These are phyloP conservation scores for Suhomyces bokatorum DNA, from an alignment of 1,139 yeast genomes.

Conservation along the genomic window DNA sequence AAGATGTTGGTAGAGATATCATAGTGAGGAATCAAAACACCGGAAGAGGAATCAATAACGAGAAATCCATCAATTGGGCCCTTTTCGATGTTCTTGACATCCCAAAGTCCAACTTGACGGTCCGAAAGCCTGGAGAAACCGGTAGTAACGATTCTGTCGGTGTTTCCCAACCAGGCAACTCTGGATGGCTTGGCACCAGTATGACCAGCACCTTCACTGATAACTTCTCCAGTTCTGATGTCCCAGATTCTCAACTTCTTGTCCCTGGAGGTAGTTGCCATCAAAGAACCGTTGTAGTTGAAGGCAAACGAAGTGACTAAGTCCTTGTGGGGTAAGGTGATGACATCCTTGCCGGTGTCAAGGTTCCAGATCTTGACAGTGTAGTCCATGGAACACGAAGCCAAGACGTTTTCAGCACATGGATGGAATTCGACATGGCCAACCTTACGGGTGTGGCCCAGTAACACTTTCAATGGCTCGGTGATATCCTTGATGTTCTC, in stretches of 20 bases:
- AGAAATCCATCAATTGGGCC: conserved; percentile 91
- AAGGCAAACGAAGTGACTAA: conserved; percentile 88
- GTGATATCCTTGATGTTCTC: conserved; percentile 68
- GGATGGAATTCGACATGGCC: conserved; percentile 95
- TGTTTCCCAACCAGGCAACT: conserved; percentile 85
- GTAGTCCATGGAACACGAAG: conserved; percentile 88
- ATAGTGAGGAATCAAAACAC: conserved; percentile 86
- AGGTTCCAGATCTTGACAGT: conserved; percentile 90
- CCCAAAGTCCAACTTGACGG: conserved; percentile 95
- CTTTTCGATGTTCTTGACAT: conserved; percentile 63
- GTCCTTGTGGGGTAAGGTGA: conserved; percentile 82
- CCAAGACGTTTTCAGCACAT: conserved; percentile 79
- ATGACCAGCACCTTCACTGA: conserved; percentile 88
- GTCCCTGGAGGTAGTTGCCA: conserved; percentile 93
- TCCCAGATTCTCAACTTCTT: conserved; percentile 92
- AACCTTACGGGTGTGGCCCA: conserved; percentile 91
- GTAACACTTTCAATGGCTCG: conserved; percentile 63
- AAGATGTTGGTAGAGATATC: conserved; percentile 80
- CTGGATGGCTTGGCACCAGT: conserved; percentile 90
- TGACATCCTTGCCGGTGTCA: conserved; percentile 67
- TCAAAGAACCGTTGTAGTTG: conserved; percentile 80
- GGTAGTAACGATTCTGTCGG: conserved; percentile 86
- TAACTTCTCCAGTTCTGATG: conserved; percentile 66
- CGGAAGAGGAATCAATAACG: conserved; percentile 86
- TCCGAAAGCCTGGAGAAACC: conserved; percentile 93